Percentiles rank a stretch among this genome's conserved stretches.
These are phyloP conservation scores for Pseudogymnoascus sp. DNA, from an alignment of 2,329 filamentous ascomycete species.

Conservation along the genomic window DNA sequence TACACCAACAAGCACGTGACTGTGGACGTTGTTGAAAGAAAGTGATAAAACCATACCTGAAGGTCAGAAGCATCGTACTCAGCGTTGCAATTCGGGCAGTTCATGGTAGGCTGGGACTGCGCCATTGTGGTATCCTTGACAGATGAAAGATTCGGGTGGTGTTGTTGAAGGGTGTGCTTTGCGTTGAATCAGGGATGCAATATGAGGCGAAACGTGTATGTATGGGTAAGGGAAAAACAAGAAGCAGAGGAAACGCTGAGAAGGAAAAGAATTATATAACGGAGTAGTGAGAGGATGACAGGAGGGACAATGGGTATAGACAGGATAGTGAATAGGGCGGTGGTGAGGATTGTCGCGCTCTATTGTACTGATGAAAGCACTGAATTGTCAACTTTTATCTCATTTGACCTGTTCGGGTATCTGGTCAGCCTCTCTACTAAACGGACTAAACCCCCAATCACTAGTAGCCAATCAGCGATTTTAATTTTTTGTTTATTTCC, in stretches of 20 bases:
- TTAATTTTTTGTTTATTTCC: slow-evolving; percentile 2
- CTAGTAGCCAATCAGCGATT: not conserved
- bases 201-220: not conserved
- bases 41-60: not conserved
- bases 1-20: not conserved
- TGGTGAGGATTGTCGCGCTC: not conserved
- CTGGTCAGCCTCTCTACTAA: slow-evolving; percentile 2
- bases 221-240: not conserved
- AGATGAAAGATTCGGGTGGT: not conserved
- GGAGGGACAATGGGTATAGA: not conserved
- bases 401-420: slow-evolving; percentile 7
- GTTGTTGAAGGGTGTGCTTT: not conserved
- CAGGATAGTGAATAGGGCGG: not conserved
- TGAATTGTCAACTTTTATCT: slow-evolving; percentile 6
- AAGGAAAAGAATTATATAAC: not conserved
- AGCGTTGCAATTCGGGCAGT: not conserved
- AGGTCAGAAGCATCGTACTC: not conserved
- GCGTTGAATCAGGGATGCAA: not conserved
- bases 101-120: not conserved
- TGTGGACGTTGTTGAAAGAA: not conserved
- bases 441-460: not conserved
- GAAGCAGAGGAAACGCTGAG: not conserved
- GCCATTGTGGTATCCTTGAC: not conserved
- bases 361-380: not conserved
- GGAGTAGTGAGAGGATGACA: not conserved